Base-by-base conservation (phyloP, 1,284 basidiomycete species). In the Inonotus obliquus region DNA sequence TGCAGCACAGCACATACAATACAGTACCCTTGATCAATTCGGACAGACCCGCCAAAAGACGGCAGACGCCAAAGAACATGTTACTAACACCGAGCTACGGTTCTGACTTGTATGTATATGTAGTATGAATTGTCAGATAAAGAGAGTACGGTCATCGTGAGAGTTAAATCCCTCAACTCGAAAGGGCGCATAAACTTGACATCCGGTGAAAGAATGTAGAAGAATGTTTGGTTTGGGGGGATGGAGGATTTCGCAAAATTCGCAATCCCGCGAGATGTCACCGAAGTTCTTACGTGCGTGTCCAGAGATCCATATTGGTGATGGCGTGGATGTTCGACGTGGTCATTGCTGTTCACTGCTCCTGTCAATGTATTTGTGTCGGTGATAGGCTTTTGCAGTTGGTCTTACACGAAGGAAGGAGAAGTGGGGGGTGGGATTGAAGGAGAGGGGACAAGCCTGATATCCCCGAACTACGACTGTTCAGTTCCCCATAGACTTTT, bases 251-350 rank as follows among this genome's bases (percentile, higher is more conserved):
- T 4, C 9, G 4, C 4, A 32, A 9, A 32, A 4, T 11, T 27
- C 17, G 6, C 38, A 38, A 60, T 54, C 57, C 38, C 17, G 58
- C 62, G 62, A 63, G 37, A 48, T 60, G 54, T 17, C 29, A 5
- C 62, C 62, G 62, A 63, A 47, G 19, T 57, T 63, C 62, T 41
- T 60, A 55, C 62, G 62, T 54, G 41, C n/a, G n/a, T n/a, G n/a
- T n/a, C n/a, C n/a, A n/a, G n/a, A n/a, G n/a, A n/a, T n/a, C n/a
- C n/a, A n/a, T n/a, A n/a, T n/a, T n/a, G n/a, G 27, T 32, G 21
- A 39, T 23, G 37, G 54, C 9, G 32, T 32, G 32, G 37, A 9
- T 54, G 29, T 54, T 35, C 4, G 27, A 7, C 29, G 4, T 32
- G 35, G 10, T 54, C 23, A 54, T 32, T 37, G 37, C 4, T 9